Percentiles rank a stretch among this genome's conserved stretches.
phyloP scores from a whole-genome alignment of 2,329 filamentous ascomycete species.

The Purpureocillium lavendulum region DNA sequence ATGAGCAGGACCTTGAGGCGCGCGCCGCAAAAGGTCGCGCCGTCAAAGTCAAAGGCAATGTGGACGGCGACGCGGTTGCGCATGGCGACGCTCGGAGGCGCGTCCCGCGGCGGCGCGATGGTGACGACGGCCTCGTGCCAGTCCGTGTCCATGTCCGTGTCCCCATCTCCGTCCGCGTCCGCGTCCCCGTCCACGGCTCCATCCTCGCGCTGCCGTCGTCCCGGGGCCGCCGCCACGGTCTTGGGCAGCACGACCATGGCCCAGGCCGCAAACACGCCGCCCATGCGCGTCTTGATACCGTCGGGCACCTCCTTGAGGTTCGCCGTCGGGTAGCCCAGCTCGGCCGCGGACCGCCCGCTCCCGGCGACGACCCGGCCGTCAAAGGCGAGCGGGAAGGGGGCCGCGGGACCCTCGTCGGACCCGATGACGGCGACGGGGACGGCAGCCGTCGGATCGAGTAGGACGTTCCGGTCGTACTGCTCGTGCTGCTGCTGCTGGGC shows the following conservation, averaged over 20 bases:
- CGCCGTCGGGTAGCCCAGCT: slow-evolving; percentile 43
- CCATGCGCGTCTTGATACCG: slow-evolving; percentile 43
- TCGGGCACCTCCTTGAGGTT: slow-evolving; percentile 44
- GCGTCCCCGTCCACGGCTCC: too few relatives aligned
- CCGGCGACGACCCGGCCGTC: slow-evolving; percentile 37
- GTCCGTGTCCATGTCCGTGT: slow-evolving; percentile 22
- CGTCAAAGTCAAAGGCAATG: slow-evolving; percentile 43
- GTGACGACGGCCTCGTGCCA: slow-evolving; percentile 56
- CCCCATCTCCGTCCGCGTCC: too few relatives aligned
- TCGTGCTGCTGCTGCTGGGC: too few relatives aligned
- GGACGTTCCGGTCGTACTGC: slow-evolving; percentile 26
- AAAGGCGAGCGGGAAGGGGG: slow-evolving; percentile 46
- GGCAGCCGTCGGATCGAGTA: slow-evolving; percentile 22
- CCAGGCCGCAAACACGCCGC: slow-evolving; percentile 61
- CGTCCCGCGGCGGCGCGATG: slow-evolving; percentile 40
- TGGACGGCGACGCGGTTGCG: slow-evolving; percentile 45
- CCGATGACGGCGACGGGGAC: slow-evolving; percentile 34
- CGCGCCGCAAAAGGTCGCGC: slow-evolving; percentile 28
- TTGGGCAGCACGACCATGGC: slow-evolving; percentile 33
- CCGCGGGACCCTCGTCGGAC: slow-evolving; percentile 38
- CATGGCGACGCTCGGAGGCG: slow-evolving; percentile 34
- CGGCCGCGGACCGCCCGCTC: slow-evolving; percentile 27
- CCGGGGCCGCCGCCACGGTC: too few relatives aligned
- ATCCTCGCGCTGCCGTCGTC: too few relatives aligned
- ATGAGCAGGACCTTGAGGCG: slow-evolving; percentile 48